Conservation (phyloP, 2,329 filamentous ascomycete species). For the Xylariaceae sp. region DNA sequence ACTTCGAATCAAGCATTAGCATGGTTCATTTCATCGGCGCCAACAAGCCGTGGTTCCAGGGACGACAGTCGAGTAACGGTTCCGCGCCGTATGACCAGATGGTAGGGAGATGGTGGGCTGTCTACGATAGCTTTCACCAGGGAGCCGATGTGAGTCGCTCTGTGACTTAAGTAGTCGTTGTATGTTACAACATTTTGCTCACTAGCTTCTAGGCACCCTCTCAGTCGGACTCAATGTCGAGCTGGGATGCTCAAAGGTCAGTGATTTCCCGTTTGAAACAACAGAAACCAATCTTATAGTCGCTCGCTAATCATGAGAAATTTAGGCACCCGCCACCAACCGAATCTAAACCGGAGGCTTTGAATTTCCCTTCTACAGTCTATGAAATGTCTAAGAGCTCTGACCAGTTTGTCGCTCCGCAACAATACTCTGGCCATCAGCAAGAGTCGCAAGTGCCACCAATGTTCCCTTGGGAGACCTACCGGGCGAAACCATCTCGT, state of each 20-base stretch:
- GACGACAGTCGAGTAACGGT: slow-evolving; percentile 49
- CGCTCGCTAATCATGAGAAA: slow-evolving; percentile 14
- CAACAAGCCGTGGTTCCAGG: slow-evolving; percentile 80
- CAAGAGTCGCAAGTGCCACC: slow-evolving; percentile 51
- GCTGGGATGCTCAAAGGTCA: slow-evolving; percentile 53
- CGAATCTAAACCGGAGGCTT: slow-evolving; percentile 75
- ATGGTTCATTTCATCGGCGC: slow-evolving; percentile 92
- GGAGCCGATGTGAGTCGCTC: slow-evolving; percentile 37
- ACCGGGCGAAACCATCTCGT: slow-evolving; percentile 57
- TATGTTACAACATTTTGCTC: slow-evolving; percentile 10
- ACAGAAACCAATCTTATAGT: background rate
- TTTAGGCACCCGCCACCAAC: slow-evolving; percentile 55
- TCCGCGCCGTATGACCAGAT: slow-evolving; percentile 73
- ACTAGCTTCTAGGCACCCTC: slow-evolving; percentile 20
- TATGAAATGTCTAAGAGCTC: slow-evolving; percentile 80
- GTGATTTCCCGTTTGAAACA: slow-evolving; percentile 14
- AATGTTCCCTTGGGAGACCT: slow-evolving; percentile 87
- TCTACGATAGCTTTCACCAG: slow-evolving; percentile 82
- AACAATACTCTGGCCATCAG: slow-evolving; percentile 74
- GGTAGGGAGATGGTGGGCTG: slow-evolving; percentile 84
- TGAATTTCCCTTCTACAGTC: slow-evolving; percentile 69
- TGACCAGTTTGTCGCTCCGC: slow-evolving; percentile 69
- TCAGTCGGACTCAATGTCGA: slow-evolving; percentile 24
- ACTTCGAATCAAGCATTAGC: slow-evolving; percentile 85
- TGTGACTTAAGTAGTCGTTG: background rate